phyloP scores from a whole-genome alignment of 768 basidiomycete genomes.

The Lactarius deliciosus region DNA sequence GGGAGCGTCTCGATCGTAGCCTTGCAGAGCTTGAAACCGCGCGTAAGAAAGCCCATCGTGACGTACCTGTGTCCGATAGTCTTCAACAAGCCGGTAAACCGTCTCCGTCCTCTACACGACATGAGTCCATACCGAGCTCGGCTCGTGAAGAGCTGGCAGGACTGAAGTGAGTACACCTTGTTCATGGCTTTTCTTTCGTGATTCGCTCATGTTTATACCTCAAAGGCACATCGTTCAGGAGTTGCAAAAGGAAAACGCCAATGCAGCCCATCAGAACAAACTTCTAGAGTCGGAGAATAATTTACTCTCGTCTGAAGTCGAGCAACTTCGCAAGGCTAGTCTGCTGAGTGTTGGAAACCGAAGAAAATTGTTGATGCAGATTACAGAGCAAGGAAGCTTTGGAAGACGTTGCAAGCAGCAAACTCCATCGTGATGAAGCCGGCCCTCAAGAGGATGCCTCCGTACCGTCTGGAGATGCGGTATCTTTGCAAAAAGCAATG shows the following conservation, averaged over 20 bases:
- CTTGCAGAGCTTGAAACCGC: slow-evolving; percentile 53
- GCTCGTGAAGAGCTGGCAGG: slow-evolving; percentile 72
- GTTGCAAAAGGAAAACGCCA: slow-evolving; percentile 76
- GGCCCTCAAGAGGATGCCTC: slow-evolving; percentile 33
- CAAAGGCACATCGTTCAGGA: slow-evolving; percentile 79
- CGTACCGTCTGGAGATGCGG: slow-evolving; percentile 36
- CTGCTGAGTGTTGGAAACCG: neutral
- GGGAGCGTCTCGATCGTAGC: slow-evolving; percentile 41
- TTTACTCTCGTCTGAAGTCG: slow-evolving; percentile 60
- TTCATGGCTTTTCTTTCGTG: neutral
- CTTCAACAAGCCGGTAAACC: slow-evolving; percentile 36
- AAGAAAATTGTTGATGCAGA: slow-evolving; percentile 9
- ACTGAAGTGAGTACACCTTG: slow-evolving; percentile 58
- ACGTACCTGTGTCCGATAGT: slow-evolving; percentile 46
- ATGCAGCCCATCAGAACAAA: slow-evolving; percentile 60
- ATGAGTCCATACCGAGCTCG: slow-evolving; percentile 44
- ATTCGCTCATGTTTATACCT: slow-evolving; percentile 34
- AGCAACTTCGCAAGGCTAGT: slow-evolving; percentile 70
- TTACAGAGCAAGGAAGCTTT: slow-evolving; percentile 69
- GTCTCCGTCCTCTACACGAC: slow-evolving; percentile 38
- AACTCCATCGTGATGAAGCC: slow-evolving; percentile 52
- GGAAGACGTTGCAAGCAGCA: slow-evolving; percentile 72
- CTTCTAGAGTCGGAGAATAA: slow-evolving; percentile 77
- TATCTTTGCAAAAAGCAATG: slow-evolving; percentile 43
- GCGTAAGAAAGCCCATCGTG: slow-evolving; percentile 61